Evolutionary conservation across 1,139 yeast genomes (phyloP).

Genomic region (Debaryomyces sp.): DNA sequence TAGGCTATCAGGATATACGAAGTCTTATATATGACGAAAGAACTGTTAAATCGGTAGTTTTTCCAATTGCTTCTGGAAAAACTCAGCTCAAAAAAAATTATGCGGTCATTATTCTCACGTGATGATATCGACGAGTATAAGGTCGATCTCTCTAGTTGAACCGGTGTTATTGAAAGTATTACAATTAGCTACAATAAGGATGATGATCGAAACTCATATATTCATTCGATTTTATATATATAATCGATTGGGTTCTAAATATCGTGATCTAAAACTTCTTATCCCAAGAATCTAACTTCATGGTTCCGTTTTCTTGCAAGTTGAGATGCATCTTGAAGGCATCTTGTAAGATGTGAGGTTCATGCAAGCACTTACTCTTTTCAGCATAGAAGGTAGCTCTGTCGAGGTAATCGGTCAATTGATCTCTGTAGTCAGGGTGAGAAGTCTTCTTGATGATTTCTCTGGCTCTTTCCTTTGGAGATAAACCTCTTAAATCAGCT

Average conservation of each 20-base stretch:
- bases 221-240: conserved; percentile 1
- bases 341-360: conserved; percentile 88
- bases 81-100: neutral
- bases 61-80: conserved; percentile 8
- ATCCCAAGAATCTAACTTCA: conserved; percentile 90
- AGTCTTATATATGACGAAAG: neutral
- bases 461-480: conserved; percentile 92
- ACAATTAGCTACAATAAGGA: neutral
- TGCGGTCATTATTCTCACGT: conserved; percentile 4
- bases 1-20: neutral
- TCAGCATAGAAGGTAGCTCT: conserved; percentile 75
- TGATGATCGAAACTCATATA: neutral
- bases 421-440: conserved; percentile 89
- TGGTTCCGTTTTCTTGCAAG: conserved; percentile 90
- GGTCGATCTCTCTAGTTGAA: neutral
- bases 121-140: neutral
- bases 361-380: conserved; percentile 81
- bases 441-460: conserved; percentile 86
- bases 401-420: conserved; percentile 81
- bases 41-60: neutral
- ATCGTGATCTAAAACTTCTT: conserved; percentile 37
- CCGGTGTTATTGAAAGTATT: neutral
- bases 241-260: neutral
- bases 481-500: conserved; percentile 92
- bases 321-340: conserved; percentile 95